Conservation (phyloP, 2,329 filamentous ascomycete species). For the Botryosphaeria dothidea region DNA sequence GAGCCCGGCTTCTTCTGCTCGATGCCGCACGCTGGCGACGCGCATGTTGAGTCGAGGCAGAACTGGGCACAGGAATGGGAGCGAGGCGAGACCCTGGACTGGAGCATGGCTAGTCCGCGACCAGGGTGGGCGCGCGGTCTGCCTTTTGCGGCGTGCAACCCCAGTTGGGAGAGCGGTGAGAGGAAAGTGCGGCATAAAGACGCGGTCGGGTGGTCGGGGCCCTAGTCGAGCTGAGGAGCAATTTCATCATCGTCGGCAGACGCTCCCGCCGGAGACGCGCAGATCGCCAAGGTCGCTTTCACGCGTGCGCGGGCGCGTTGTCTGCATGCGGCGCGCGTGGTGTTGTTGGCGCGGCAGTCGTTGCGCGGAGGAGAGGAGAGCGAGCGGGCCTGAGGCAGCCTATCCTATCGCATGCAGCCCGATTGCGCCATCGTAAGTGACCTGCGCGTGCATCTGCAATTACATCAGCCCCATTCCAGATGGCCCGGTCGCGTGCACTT, state of each 20-base stretch:
- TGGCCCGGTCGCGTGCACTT: neutral
- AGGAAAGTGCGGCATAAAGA: constrained; percentile 4
- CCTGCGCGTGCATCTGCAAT: constrained; percentile 4
- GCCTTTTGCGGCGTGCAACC: neutral
- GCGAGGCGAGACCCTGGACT: neutral
- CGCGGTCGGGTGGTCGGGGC: neutral
- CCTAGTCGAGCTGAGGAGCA: neutral
- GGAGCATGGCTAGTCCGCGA: neutral
- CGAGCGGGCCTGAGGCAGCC: neutral
- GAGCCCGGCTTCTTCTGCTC: too few species aligned
- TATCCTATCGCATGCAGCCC: neutral
- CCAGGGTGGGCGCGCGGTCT: neutral
- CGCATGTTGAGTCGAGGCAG: neutral
- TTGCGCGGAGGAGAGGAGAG: too few species aligned
- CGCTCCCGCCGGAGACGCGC: neutral
- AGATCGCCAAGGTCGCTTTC: neutral
- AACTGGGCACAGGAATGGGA: neutral
- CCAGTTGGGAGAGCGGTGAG: constrained; percentile 7
- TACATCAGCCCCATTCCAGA: constrained; percentile 10
- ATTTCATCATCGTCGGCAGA: neutral
- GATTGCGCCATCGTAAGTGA: constrained; percentile 11
- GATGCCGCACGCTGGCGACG: neutral
- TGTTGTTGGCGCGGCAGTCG: neutral
- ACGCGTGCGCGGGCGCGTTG: neutral
- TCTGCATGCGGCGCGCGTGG: neutral